phyloP scores from a whole-genome alignment of 2,329 filamentous ascomycete genomes.

The Cryphonectria nitschkei region DNA sequence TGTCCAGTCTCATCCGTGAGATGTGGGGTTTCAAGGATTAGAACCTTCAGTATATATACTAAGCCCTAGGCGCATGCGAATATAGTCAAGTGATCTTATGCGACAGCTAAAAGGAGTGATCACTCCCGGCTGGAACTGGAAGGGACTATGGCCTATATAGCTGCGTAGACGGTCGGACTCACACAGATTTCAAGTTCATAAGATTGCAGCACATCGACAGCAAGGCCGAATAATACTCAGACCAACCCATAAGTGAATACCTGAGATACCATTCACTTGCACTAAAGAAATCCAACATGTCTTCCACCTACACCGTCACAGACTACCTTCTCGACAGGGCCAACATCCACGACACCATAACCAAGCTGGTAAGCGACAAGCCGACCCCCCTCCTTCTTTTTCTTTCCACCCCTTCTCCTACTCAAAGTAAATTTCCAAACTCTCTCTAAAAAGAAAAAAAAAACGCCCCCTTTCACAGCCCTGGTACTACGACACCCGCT shows the following conservation, averaged over 20 bases:
- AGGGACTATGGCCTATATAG: too few relatives aligned
- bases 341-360: constrained; percentile 39
- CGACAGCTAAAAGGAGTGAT: too few relatives aligned
- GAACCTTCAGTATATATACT: too few relatives aligned
- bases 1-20: neutral
- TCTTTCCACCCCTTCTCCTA: neutral
- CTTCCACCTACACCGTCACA: constrained; percentile 12
- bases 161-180: too few relatives aligned
- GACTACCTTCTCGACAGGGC: constrained; percentile 40
- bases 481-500: constrained; percentile 35
- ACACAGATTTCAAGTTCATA: neutral
- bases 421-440: neutral
- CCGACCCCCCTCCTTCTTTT: neutral
- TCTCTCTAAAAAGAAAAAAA: too few relatives aligned
- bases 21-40: neutral
- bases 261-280: too few relatives aligned
- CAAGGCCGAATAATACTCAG: neutral
- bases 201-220: neutral
- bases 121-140: too few relatives aligned
- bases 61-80: too few relatives aligned
- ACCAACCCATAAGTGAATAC: too few relatives aligned
- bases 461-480: constrained; percentile 30
- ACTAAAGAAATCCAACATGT: neutral
- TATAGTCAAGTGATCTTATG: neutral
- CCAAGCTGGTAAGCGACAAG: constrained; percentile 33